Percentiles rank a stretch among this genome's conserved stretches.
Conservation (phyloP, 2,329 filamentous ascomycete species). For the Claviceps fusiformis region DNA sequence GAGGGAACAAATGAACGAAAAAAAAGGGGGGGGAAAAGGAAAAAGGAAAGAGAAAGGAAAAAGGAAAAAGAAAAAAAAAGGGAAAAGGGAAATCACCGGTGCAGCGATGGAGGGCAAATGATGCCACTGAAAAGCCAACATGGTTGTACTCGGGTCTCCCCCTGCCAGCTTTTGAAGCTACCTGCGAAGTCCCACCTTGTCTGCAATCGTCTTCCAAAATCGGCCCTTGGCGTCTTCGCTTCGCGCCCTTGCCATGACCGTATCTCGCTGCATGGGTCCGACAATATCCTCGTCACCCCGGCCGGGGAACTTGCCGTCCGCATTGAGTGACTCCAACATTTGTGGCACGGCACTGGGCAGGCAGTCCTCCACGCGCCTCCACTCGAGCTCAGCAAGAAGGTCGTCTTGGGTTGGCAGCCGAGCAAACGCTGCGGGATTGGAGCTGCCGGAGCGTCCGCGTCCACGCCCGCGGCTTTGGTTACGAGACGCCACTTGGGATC, state of each 20-base stretch:
- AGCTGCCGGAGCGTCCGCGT: constrained; percentile 24
- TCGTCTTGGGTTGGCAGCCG: constrained; percentile 22
- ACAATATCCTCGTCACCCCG: constrained; percentile 87
- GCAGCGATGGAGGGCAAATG: not conserved
- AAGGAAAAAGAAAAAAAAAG: not conserved
- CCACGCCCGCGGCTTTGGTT: constrained; percentile 27
- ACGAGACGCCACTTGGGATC: constrained; percentile 17
- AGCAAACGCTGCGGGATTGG: constrained; percentile 25
- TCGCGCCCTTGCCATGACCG: constrained; percentile 34
- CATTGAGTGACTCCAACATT: constrained; percentile 53
- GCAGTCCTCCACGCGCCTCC: constrained; percentile 36
- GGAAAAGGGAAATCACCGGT: not conserved
- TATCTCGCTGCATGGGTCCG: constrained; percentile 67
- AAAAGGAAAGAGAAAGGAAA: not conserved
- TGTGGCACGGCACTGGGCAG: constrained; percentile 53
- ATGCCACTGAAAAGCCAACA: not conserved
- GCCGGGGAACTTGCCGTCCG: constrained; percentile 74
- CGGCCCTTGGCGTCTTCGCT: constrained; percentile 31
- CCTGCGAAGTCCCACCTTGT: constrained; percentile 24
- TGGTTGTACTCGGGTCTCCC: not conserved
- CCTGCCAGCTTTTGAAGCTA: not conserved
- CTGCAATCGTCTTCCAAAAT: constrained; percentile 36
- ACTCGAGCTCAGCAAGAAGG: constrained; percentile 28
- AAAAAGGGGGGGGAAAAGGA: not conserved
- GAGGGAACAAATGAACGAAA: too few relatives aligned